Evolutionary conservation across 345 rosid genomes (phyloP), one percentile per base, ranked within the genome.

Genomic region (Gynandropsis gynandra): DNA sequence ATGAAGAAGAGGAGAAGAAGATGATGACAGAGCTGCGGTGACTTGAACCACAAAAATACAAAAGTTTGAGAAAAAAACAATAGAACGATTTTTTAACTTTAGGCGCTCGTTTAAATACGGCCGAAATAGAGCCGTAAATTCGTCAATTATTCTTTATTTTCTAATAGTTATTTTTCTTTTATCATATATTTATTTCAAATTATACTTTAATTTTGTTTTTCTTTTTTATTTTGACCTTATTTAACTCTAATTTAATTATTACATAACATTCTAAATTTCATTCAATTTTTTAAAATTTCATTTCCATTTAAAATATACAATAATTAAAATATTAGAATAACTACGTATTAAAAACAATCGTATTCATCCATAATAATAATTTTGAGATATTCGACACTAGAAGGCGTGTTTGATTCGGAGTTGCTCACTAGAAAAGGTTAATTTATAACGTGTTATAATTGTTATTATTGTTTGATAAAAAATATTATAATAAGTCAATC

Each of bases 41-140:
- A 66, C 71, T 43, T 63, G 48, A 59, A 69, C 74, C 78, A 73
- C 74, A 69, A 50, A 69, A 69, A n/a, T n/a, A n/a, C n/a, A 54
- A 10, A 9, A 9, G 27, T 45, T 13, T 10, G 24, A 45, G 19
- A 63, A 50, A n/a, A 56, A 42, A 49, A 35, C 18, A 47, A n/a
- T n/a, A 21, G 33, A 47, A 43, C 21, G 5, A 14, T 59, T 24
- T 32, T 57, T 48, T 54, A 31, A 59, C 50, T 42, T 47, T 54
- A 20, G 58, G 64, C 68, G 62, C 61, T 62, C 41, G 54, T 66
- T 66, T 58, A 67, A 62, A 66, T 49, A 44, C 39, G 44, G 38
- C 19, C 54, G 20, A 40, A 46, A 32, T 34, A 24, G 29, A 24
- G 29, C 29, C 29, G 29, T 24, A 24, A 24, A 24, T 5, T 24